Conservation (phyloP, 2,329 filamentous ascomycete genomes). For the Graphilbum ipis-grandicollis region DNA sequence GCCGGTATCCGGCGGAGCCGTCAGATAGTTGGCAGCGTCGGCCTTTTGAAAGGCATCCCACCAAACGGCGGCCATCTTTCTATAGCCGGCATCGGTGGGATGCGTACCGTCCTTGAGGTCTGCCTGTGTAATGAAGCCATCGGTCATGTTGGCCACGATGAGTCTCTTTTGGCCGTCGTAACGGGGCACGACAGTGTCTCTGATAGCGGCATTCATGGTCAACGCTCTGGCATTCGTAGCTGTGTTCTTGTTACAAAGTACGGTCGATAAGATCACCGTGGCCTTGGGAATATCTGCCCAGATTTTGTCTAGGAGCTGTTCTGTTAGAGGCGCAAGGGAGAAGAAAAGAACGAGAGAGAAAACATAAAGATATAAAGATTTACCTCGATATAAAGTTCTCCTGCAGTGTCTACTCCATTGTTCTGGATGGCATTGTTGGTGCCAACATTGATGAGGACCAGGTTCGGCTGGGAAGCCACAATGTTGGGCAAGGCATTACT, state of each 20-base stretch:
- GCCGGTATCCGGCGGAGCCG: background rate
- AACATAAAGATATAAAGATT: background rate
- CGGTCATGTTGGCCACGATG: background rate
- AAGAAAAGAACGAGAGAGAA: background rate
- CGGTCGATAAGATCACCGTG: background rate
- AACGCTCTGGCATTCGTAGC: background rate
- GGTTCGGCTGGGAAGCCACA: conserved; percentile 6
- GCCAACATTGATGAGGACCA: conserved; percentile 10
- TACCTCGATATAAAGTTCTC: conserved; percentile 2
- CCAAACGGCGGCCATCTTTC: conserved; percentile 2
- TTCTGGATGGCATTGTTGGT: conserved; percentile 10
- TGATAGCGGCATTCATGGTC: background rate
- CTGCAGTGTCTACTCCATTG: conserved; percentile 7
- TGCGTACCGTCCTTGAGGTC: conserved; percentile 2
- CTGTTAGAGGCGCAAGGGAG: too few relatives aligned
- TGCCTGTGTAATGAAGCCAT: background rate
- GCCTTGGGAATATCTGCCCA: background rate
- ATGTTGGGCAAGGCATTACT: background rate
- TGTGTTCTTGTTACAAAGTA: background rate
- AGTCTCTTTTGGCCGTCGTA: background rate
- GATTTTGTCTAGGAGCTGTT: conserved; percentile 1
- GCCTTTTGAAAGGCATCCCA: background rate
- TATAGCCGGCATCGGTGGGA: background rate
- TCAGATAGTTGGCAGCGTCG: background rate
- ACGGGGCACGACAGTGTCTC: background rate